Conservation (phyloP, 805 yeast species). For the Kuraishia floccosa region DNA sequence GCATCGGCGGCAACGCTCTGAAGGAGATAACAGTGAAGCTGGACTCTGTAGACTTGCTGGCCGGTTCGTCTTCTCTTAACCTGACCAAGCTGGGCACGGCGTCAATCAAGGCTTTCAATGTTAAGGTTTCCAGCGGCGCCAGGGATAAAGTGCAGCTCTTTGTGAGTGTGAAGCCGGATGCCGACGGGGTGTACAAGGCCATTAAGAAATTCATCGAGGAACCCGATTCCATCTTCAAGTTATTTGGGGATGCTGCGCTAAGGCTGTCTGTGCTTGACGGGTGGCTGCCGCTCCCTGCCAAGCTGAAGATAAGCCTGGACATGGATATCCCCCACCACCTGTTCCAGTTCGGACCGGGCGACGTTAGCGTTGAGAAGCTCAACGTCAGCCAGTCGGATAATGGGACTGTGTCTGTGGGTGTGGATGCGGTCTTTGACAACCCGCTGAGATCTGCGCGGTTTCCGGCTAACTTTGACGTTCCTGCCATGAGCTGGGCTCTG, state of each 20-base stretch:
- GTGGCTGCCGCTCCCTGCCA: conserved; percentile 2
- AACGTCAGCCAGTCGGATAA: not conserved
- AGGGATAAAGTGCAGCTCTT: conserved; percentile 14
- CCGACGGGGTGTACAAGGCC: conserved; percentile 18
- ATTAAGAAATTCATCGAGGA: conserved; percentile 17
- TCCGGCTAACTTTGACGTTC: conserved; percentile 13
- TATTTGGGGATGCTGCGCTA: conserved; percentile 22
- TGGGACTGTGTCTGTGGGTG: not conserved
- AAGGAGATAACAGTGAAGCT: conserved; percentile 16
- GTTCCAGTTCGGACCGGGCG: not conserved
- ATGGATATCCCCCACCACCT: not conserved
- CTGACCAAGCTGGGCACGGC: conserved; percentile 19
- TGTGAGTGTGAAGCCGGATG: conserved; percentile 20
- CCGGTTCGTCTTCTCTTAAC: too few relatives aligned
- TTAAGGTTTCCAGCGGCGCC: conserved; percentile 16
- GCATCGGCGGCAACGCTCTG: conserved; percentile 19
- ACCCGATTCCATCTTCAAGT: conserved; percentile 17
- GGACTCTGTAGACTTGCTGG: conserved; percentile 17
- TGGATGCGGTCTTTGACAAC: not conserved
- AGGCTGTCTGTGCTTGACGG: conserved; percentile 7
- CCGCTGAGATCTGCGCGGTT: not conserved
- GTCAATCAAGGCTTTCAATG: conserved; percentile 19
- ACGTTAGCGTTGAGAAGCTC: not conserved
- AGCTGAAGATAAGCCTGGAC: conserved; percentile 2
- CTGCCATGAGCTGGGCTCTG: conserved; percentile 23